Conservation (phyloP, 768 basidiomycete species). For the Pisolithus marmoratus region DNA sequence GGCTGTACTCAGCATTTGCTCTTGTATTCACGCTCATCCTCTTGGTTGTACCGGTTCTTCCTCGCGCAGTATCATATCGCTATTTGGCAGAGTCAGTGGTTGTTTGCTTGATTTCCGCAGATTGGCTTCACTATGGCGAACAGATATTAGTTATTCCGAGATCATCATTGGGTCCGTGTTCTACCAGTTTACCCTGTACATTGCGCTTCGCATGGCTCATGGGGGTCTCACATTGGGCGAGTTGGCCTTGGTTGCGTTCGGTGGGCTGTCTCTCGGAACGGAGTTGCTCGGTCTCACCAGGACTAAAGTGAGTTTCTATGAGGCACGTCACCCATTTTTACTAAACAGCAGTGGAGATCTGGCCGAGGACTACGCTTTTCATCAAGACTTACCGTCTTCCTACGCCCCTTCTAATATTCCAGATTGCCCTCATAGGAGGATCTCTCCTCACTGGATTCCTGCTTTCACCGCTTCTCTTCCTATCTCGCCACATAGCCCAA, state of each 20-base stretch:
- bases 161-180: conserved; percentile 67
- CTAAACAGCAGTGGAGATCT: conserved; percentile 46
- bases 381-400: conserved; percentile 92
- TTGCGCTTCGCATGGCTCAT: conserved; percentile 84
- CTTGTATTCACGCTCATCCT: conserved; percentile 45
- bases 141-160: conserved; percentile 79
- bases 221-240: conserved; percentile 96
- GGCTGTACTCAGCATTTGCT: conserved; percentile 63
- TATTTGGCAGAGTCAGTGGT: conserved; percentile 67
- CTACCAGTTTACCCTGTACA: conserved; percentile 89
- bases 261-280: conserved; percentile 80
- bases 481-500: conserved; percentile 89
- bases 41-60: conserved; percentile 43
- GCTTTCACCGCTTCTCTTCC: conserved; percentile 86
- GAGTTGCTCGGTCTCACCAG: conserved; percentile 83
- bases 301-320: conserved; percentile 53
- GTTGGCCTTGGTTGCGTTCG: conserved; percentile 81
- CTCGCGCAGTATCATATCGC: conserved; percentile 38
- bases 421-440: conserved; percentile 88
- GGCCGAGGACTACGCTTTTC: conserved; percentile 72
- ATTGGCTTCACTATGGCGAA: neutral
- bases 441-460: conserved; percentile 90
- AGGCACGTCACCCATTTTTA: neutral
- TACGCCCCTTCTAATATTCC: conserved; percentile 87
- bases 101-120: neutral